These are phyloP conservation scores for Dendrocalamus latiflorus DNA, from an alignment of 202 grass and related monocot genomes.

Conservation along the genomic window DNA sequence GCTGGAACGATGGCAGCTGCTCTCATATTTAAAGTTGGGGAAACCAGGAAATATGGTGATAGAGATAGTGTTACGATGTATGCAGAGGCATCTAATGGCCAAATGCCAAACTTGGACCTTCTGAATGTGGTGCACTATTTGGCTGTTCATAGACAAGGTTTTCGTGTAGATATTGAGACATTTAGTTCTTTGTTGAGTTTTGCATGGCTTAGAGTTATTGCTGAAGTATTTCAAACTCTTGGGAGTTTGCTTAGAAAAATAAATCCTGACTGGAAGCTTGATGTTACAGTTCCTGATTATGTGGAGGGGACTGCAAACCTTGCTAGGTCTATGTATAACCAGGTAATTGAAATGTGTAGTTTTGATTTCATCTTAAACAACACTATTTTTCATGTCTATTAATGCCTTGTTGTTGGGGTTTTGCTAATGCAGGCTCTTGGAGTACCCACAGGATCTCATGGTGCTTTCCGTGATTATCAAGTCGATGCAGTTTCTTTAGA, in stretches of 20 bases:
- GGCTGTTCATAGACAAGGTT: slow-evolving; percentile 93
- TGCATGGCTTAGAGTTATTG: slow-evolving; percentile 56
- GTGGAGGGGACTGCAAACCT: slow-evolving; percentile 76
- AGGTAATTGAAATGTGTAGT: slow-evolving; percentile 40
- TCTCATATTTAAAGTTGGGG: slow-evolving; percentile 77
- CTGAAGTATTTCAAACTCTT: slow-evolving; percentile 64
- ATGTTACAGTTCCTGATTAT: slow-evolving; percentile 64
- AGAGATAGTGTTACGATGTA: slow-evolving; percentile 82
- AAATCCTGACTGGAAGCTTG: slow-evolving; percentile 85
- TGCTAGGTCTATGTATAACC: slow-evolving; percentile 85
- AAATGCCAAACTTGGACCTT: slow-evolving; percentile 98
- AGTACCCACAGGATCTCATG: slow-evolving; percentile 89
- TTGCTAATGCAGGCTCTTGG: slow-evolving; percentile 70
- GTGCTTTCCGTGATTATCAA: slow-evolving; percentile 95
- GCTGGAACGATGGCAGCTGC: slow-evolving; percentile 93
- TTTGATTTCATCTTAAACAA: neutral
- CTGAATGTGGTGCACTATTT: slow-evolving; percentile 94
- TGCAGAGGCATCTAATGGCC: slow-evolving; percentile 95
- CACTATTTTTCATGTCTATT: neutral
- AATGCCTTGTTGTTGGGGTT: neutral
- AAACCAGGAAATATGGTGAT: slow-evolving; percentile 47
- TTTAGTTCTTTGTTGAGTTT: slow-evolving; percentile 60
- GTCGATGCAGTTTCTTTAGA: slow-evolving; percentile 91
- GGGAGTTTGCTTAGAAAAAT: slow-evolving; percentile 65
- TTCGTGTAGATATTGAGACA: slow-evolving; percentile 61